A percentile compares a stretch with the other conserved stretches of the same genome.
Evolutionary conservation across 2,329 filamentous ascomycete genomes (phyloP).

Genomic region (Ceratocystis harringtonii): DNA sequence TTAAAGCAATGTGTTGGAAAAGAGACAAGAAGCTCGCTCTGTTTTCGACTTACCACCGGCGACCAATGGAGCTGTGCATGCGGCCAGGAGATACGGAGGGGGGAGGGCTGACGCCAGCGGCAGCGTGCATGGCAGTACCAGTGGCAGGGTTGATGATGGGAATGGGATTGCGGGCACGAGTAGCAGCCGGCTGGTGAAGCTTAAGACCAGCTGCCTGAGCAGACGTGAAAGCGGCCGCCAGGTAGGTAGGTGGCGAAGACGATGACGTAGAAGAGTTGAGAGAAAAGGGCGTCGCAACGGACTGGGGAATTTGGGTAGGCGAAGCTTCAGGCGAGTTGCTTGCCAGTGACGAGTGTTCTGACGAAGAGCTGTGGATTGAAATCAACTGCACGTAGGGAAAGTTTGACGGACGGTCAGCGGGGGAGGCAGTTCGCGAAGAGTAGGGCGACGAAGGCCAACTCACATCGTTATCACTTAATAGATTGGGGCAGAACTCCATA

Average conservation of each 20-base stretch:
- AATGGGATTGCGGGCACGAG: slow-evolving; percentile 84
- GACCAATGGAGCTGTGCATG: slow-evolving; percentile 38
- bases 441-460: slow-evolving; percentile 26
- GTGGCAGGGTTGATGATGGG: slow-evolving; percentile 95
- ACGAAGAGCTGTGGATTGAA: slow-evolving; percentile 84
- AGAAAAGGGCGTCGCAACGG: slow-evolving; percentile 63
- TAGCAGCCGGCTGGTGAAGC: slow-evolving; percentile 78
- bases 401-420: slow-evolving; percentile 23
- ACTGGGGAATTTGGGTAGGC: slow-evolving; percentile 73
- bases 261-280: slow-evolving; percentile 38
- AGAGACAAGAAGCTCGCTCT: neutral
- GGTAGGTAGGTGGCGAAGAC: slow-evolving; percentile 38
- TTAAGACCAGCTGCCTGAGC: slow-evolving; percentile 54
- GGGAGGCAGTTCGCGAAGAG: slow-evolving; percentile 18
- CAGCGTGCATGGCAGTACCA: slow-evolving; percentile 58
- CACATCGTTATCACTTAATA: slow-evolving; percentile 90
- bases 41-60: slow-evolving; percentile 36
- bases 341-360: slow-evolving; percentile 85
- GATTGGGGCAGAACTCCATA: slow-evolving; percentile 82
- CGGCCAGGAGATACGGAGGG: slow-evolving; percentile 50
- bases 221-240: slow-evolving; percentile 51
- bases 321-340: slow-evolving; percentile 89
- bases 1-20: neutral
- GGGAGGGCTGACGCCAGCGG: slow-evolving; percentile 48
- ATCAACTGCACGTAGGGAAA: slow-evolving; percentile 46